Base-by-base conservation (phyloP, 2,329 filamentous ascomycete species). In the Penicillium digitatum region DNA sequence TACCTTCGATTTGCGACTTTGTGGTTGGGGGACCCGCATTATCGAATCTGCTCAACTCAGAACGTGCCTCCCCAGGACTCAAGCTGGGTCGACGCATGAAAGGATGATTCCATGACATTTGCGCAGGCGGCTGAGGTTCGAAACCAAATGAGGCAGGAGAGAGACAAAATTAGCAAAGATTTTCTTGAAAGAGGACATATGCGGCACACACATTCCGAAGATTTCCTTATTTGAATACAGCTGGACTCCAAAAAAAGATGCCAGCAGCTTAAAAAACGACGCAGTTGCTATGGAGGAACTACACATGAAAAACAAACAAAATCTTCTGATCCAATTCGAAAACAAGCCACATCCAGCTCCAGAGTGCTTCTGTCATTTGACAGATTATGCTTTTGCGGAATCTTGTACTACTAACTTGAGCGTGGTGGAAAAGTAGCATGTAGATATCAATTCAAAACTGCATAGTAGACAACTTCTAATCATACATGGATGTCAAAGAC, bases 1-100 rank as follows among this genome's bases (percentile, higher is more conserved):
- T 46, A 63, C 12, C 58, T 59, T 22, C 54, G 58, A 31, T 40
- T 59, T 20, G 54, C 58, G 16, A 61, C 55, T 48, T 42, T 64
- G 10, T 48, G 52, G 27, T 47, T 64, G 24, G 54, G 62, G 3
- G 62, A 64, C 48, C 61, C 61, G n/a, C 53, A 57, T 42, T 57
- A 61, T 38, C 45, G 49, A 40, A 34, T 64, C 7, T 54, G 54
- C 7, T 62, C 62, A 3, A 61, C 57, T 9, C 42, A 44, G 22
- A 62, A 64, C 45, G 57, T 64, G 14, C 59, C 61, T 11, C 57
- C 62, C 3, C 52, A 64, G 42, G 58, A 59, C 34, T 39, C 35
- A n/a, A 54, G 45, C 29, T 62, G 57, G 61, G 20, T 43, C 2
- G 18, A 37, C 16, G 11, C 16, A 26, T 4, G 12, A 22, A 27